Conservation (phyloP, 2,329 filamentous ascomycete species). For the Paracorniculantispora psalliotae region DNA sequence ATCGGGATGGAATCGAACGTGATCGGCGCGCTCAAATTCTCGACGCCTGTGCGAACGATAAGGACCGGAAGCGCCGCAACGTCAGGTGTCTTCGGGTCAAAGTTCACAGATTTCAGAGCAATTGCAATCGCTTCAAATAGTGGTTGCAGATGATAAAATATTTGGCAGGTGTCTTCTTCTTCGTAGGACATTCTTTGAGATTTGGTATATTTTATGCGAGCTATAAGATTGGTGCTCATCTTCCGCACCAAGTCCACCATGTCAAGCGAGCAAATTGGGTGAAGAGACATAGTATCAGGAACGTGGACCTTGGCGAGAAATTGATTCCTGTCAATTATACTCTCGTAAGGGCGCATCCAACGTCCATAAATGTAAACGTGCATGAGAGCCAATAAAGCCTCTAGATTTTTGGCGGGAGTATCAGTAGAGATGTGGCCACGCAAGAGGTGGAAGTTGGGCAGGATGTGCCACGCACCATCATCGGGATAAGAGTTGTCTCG, state of each 20-base stretch:
- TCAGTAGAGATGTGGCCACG: not conserved
- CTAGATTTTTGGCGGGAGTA: not conserved
- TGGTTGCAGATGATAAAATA: not conserved
- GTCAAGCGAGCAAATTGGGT: not conserved
- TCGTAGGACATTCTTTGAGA: not conserved
- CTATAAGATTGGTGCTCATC: not conserved
- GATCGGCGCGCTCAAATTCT: not conserved
- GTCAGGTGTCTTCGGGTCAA: not conserved
- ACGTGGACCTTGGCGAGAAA: not conserved
- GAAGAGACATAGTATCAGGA: not conserved
- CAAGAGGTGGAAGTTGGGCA: not conserved
- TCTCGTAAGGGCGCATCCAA: not conserved
- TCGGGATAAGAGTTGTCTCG: not conserved
- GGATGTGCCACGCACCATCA: not conserved
- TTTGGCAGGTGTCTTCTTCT: not conserved
- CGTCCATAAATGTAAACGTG: not conserved
- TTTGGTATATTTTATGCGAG: not conserved
- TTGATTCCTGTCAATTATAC: not conserved
- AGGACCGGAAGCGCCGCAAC: not conserved
- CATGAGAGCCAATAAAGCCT: not conserved
- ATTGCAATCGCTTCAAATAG: not conserved
- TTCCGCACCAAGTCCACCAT: not conserved
- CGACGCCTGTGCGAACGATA: not conserved
- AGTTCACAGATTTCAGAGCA: not conserved
- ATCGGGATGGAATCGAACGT: not conserved